Evolutionary conservation across 495 filamentous ascomycete genomes (phyloP).

Genomic region (Cenococcum geophilum): DNA sequence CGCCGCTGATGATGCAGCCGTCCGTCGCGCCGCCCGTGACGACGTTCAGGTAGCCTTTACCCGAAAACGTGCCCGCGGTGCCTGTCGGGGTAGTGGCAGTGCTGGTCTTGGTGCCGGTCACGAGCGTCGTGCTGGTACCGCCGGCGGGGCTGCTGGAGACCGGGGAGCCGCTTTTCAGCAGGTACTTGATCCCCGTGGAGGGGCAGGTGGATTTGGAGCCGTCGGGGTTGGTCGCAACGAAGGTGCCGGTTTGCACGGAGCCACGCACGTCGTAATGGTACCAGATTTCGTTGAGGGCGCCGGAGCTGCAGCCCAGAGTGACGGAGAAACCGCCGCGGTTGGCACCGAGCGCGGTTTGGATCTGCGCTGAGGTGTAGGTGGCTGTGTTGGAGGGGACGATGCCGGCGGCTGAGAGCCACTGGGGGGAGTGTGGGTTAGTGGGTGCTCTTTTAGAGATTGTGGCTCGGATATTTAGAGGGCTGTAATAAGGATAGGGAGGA

Average conservation of each 20-base stretch:
- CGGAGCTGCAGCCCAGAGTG: slow-evolving; percentile 59
- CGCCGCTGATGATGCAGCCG: slow-evolving; percentile 66
- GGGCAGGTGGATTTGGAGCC: slow-evolving; percentile 60
- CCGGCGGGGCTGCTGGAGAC: neutral
- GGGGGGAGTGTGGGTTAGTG: neutral
- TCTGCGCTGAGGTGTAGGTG: slow-evolving; percentile 59
- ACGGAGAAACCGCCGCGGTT: slow-evolving; percentile 57
- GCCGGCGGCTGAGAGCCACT: slow-evolving; percentile 55
- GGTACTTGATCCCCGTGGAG: slow-evolving; percentile 55
- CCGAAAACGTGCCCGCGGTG: slow-evolving; percentile 46
- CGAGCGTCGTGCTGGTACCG: slow-evolving; percentile 29
- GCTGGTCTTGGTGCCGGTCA: slow-evolving; percentile 24
- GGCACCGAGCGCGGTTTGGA: slow-evolving; percentile 56
- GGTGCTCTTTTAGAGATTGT: neutral
- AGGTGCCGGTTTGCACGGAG: slow-evolving; percentile 66
- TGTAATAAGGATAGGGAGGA: neutral
- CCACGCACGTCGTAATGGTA: slow-evolving; percentile 79
- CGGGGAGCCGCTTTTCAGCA: slow-evolving; percentile 50
- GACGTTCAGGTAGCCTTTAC: slow-evolving; percentile 57
- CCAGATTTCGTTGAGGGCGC: slow-evolving; percentile 70
- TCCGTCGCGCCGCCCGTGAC: slow-evolving; percentile 44
- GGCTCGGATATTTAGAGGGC: too few relatives aligned
- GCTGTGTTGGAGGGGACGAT: slow-evolving; percentile 55
- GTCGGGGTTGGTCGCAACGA: slow-evolving; percentile 59
- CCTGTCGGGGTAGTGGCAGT: slow-evolving; percentile 36